phyloP scores from a whole-genome alignment of 2,329 filamentous ascomycete genomes.

The Aspergillus tubingensis region DNA sequence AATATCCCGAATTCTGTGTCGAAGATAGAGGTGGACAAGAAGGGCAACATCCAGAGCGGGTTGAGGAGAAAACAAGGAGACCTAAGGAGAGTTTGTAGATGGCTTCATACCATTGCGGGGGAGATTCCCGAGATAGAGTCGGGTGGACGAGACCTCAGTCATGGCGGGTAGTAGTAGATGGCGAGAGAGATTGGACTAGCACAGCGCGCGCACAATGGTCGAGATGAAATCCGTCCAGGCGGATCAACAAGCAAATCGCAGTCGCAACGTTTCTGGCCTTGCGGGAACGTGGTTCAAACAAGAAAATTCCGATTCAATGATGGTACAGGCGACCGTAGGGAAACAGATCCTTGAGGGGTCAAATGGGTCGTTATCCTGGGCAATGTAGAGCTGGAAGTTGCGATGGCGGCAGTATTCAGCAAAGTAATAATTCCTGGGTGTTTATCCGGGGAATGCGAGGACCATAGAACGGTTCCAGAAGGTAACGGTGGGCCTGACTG shows the following conservation, averaged over 20 bases:
- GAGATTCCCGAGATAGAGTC: slow-evolving; percentile 97
- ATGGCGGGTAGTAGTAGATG: slow-evolving; percentile 47
- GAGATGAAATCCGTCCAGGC: slow-evolving; percentile 5
- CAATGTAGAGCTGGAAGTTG: not conserved
- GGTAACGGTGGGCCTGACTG: not conserved
- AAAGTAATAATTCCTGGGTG: slow-evolving; percentile 8
- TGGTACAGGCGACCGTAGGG: not conserved
- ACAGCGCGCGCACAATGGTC: slow-evolving; percentile 7
- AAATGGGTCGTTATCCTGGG: slow-evolving; percentile 10
- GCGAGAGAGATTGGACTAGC: not conserved
- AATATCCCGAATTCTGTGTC: slow-evolving; percentile 15
- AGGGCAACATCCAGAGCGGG: slow-evolving; percentile 23
- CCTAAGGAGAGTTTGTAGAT: slow-evolving; percentile 34
- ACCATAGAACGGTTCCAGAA: slow-evolving; percentile 12
- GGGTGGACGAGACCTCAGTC: slow-evolving; percentile 88
- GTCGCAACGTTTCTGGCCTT: not conserved
- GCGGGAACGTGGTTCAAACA: slow-evolving; percentile 1
- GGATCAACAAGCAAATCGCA: slow-evolving; percentile 7
- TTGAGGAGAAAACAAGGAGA: slow-evolving; percentile 16
- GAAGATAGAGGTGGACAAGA: slow-evolving; percentile 12
- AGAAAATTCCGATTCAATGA: slow-evolving; percentile 5
- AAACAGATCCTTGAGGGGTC: slow-evolving; percentile 1
- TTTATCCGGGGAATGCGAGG: slow-evolving; percentile 9
- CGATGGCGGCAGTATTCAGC: too few species aligned
- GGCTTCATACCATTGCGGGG: slow-evolving; percentile 81